phyloP scores from a whole-genome alignment of 345 rosid genomes.

The Adansonia digitata region DNA sequence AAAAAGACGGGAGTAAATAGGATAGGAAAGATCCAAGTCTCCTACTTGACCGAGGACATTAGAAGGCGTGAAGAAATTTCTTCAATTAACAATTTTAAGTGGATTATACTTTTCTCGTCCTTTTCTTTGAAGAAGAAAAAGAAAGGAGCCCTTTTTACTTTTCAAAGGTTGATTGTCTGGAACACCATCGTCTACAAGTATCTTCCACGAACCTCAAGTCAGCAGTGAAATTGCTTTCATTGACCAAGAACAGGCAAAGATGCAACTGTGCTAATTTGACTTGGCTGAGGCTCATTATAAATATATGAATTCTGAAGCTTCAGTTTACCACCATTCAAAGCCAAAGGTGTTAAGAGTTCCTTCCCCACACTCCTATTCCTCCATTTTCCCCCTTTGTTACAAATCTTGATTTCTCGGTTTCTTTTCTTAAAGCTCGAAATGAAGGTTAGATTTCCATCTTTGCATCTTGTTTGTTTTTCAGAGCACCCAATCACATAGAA shows the following conservation, averaged over 20 bases:
- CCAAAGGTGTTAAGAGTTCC: background rate
- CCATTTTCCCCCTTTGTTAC: background rate
- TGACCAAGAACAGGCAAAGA: background rate
- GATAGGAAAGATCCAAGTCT: too few species aligned
- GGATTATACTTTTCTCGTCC: background rate
- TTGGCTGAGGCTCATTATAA: background rate
- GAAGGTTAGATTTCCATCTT: background rate
- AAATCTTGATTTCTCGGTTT: background rate
- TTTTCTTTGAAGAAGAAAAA: background rate
- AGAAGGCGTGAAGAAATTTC: background rate
- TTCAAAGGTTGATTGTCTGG: background rate
- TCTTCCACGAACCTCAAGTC: background rate
- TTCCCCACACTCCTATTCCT: background rate
- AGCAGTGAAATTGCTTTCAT: background rate
- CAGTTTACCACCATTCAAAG: background rate
- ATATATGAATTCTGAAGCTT: background rate
- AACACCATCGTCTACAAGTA: background rate
- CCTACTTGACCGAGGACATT: background rate
- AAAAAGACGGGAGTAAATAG: too few species aligned
- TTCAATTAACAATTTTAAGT: background rate
- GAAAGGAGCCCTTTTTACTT: background rate
- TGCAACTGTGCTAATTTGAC: background rate
- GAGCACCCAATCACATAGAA: background rate
- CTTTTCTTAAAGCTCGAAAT: background rate
- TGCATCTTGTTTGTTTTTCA: background rate